Conservation (phyloP, 441 rosid genomes). For the Daphne laureola region DNA sequence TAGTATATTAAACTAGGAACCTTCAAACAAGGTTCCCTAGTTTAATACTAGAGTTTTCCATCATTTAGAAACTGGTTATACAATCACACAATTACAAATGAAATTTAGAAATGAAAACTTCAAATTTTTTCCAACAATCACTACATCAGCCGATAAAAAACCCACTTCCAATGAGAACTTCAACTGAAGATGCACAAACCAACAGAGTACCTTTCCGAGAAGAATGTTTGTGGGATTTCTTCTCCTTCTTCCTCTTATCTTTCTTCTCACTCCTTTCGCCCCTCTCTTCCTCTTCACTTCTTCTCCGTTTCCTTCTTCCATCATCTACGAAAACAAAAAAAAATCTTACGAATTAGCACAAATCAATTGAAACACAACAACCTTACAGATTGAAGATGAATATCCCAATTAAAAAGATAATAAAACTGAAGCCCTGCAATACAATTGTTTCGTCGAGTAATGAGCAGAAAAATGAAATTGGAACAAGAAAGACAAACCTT, state of each 20-base stretch:
- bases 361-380: background rate
- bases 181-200: background rate
- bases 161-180: background rate
- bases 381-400: background rate
- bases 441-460: background rate
- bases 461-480: conserved; percentile 1
- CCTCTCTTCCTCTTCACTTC: conserved; percentile 35
- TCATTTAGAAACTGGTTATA: too few species aligned
- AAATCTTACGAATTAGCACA: background rate
- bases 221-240: conserved; percentile 56
- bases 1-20: too few species aligned
- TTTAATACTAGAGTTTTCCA: too few species aligned
- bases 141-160: background rate
- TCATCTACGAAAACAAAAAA: conserved; percentile 24
- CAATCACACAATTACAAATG: too few species aligned
- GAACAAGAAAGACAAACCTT: conserved; percentile 21
- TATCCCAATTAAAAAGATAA: background rate
- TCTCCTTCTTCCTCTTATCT: conserved; percentile 41
- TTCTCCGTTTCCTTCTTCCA: conserved; percentile 49
- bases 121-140: background rate
- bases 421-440: background rate
- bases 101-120: too few species aligned
- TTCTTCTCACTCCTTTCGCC: conserved; percentile 36
- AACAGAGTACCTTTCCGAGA: conserved; percentile 44
- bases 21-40: too few species aligned